Conservation (phyloP, 73 alveolate species). For the Tetrahymena borealis region DNA sequence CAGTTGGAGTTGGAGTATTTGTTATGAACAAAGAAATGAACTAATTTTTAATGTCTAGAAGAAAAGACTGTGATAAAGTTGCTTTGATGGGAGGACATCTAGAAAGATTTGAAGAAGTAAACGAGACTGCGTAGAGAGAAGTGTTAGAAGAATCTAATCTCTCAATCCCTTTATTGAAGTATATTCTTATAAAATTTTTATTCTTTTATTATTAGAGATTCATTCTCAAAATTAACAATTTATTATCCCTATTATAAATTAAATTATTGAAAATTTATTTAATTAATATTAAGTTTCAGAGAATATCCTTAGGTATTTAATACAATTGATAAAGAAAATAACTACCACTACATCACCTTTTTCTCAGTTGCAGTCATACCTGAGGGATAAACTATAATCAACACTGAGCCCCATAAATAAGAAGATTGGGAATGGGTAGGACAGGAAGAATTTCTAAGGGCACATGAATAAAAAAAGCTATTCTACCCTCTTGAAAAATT, state of each 20-base stretch:
- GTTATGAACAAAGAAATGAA: background rate
- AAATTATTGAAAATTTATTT: too few species aligned
- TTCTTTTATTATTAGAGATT: background rate
- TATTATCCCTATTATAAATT: too few species aligned
- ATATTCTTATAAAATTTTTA: background rate
- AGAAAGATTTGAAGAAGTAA: background rate
- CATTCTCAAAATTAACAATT: too few species aligned
- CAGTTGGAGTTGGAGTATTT: background rate
- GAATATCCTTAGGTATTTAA: background rate
- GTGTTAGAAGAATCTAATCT: background rate
- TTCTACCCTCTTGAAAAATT: background rate
- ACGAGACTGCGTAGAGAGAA: background rate
- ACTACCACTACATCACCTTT: background rate
- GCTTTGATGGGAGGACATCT: background rate
- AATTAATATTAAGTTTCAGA: background rate
- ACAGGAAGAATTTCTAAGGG: background rate
- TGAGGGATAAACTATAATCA: background rate
- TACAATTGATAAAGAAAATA: background rate
- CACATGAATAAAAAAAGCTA: background rate
- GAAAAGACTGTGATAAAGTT: background rate
- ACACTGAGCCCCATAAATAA: background rate
- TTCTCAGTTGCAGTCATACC: background rate
- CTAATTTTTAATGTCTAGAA: background rate
- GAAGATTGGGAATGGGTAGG: slow-evolving; percentile 1
- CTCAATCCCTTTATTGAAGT: background rate